A percentile compares a stretch with the other conserved stretches of the same genome.
Conservation (phyloP, 768 basidiomycete species). For the Floccularia luteovirens region DNA sequence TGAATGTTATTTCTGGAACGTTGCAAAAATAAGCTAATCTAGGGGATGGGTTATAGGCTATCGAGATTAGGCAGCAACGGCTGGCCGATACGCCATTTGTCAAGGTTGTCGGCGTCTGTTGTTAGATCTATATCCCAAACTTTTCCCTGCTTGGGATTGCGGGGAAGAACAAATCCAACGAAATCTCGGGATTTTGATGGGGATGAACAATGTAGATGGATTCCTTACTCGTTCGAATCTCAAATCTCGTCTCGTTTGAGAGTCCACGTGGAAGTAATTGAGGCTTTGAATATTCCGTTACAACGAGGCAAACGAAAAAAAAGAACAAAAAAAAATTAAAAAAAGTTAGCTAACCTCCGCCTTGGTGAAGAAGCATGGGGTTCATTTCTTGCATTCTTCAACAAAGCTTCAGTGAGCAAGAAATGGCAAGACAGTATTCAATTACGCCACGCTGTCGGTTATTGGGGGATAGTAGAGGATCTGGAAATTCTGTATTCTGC, state of each 20-base stretch:
- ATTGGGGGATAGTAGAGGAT: constrained; percentile 15
- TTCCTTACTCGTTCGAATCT: constrained; percentile 7
- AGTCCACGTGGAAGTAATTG: constrained; percentile 18
- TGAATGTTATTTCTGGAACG: constrained; percentile 16
- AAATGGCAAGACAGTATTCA: constrained; percentile 6
- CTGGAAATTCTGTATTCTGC: constrained; percentile 21
- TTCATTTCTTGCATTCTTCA: too few relatives aligned
- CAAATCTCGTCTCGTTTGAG: too few relatives aligned
- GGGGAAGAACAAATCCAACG: constrained; percentile 10
- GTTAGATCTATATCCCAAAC: neutral
- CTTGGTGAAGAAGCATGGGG: neutral
- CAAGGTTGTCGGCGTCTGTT: constrained; percentile 9
- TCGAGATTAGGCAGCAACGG: constrained; percentile 14
- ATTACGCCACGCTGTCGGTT: constrained; percentile 19
- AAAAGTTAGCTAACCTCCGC: too few relatives aligned
- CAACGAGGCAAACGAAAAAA: too few relatives aligned
- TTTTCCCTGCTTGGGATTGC: constrained; percentile 2
- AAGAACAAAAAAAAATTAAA: too few relatives aligned
- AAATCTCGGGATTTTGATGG: constrained; percentile 20
- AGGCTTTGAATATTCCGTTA: constrained; percentile 6
- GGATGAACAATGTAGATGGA: neutral
- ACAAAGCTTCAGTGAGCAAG: too few relatives aligned
- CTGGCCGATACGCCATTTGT: constrained; percentile 3
- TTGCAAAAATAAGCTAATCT: constrained; percentile 5
- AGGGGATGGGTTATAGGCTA: constrained; percentile 18